Base-by-base conservation (phyloP, 306 rosid genomes). In the Pyrus bretschneideri region DNA sequence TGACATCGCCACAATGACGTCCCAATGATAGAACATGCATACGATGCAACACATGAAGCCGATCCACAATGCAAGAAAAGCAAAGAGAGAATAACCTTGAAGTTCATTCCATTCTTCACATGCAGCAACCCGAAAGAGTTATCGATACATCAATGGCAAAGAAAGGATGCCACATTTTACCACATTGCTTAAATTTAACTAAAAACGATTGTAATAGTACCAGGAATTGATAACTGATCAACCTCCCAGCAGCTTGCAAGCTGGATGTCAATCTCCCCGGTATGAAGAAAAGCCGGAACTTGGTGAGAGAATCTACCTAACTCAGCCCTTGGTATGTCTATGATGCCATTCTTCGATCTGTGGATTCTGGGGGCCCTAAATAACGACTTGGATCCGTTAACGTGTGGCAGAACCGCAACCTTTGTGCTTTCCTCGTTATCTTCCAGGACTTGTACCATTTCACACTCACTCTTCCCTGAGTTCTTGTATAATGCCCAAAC, bases 201-300 rank as follows among this genome's bases (percentile, higher is more conserved):
- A 86, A 67, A 67, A 10, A 40, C 54, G 23, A 63, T 59, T 22
- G 80, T 61, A 67, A 66, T 78, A 42, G 45, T 42, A 73, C 72
- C 81, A 59, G 89, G 93, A 30, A 80, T 27, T 46, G 92, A 84
- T 45, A 73, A 74, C 30, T 87, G 84, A 83, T 90, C 90, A 21
- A 88, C 89, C 88, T 85, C 93, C 93, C 91, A 89, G 82, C 87
- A 89, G 25, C 91, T 96, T 76, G 67, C 85, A 61, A 86, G 75
- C 61, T 70, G 45, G 69, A 69, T 59, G 73, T 78, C 67, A n/a
- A 30, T 86, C 74, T 84, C 83, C 73, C 85, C 85, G 1, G 64
- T 73, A 71, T 70, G 90, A 67, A 62, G 83, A 68, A 84, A 74
- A 46, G 91, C 90, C 55, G 85, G 90, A 85, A 88, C 81, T 85